Base-by-base conservation (phyloP, 2,329 filamentous ascomycete genomes). In the Colletotrichum lupini region DNA sequence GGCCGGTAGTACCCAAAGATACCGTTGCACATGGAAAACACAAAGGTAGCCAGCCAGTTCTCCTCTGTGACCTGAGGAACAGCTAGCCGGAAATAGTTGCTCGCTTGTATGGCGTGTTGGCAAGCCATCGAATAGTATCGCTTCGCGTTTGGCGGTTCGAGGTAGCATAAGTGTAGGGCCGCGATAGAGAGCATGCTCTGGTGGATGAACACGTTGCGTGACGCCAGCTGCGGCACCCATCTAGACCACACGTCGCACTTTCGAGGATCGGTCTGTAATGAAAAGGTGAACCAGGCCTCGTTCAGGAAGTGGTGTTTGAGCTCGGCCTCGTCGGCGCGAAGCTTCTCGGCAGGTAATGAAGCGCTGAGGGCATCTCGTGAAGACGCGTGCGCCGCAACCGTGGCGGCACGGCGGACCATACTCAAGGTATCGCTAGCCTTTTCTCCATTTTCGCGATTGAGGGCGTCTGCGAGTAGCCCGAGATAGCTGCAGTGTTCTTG, bases 401-500 rank as follows among this genome's bases (percentile, higher is more conserved):
- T 67, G n/a, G 73, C 73, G 8, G 73, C 73, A 19, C 70, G 73
- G 24, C 69, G 69, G 11, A 74, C 69, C 60, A 74, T 73, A 14
- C 64, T 62, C 49, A 74, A 22, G 16, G 73, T 55, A 22, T 75
- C 67, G 49, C 49, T 32, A 30, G 62, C n/a, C 11, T 58, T 61
- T 12, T 68, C 59, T n/a, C 60, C 60, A 66, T 73, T 68, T 49
- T 73, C 73, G n/a, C 70, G 69, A 65, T 73, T 74, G 11, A 75
- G 66, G 58, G 67, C 58, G n/a, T 73, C 71, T 24, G 73, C 73
- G 1, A 75, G 66, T 3, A 74, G 58, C 8, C 74, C 74, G 9
- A 75, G 68, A 62, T 75, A 75, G 30, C 74, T 75, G 74, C 74
- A 75, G 22, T 71, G 64, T 35, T 75, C 74, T 52, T 74, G 71